These are phyloP conservation scores for Tillandsia fasciculata DNA, from an alignment of 176 grass and related monocot genomes.

Conservation along the genomic window DNA sequence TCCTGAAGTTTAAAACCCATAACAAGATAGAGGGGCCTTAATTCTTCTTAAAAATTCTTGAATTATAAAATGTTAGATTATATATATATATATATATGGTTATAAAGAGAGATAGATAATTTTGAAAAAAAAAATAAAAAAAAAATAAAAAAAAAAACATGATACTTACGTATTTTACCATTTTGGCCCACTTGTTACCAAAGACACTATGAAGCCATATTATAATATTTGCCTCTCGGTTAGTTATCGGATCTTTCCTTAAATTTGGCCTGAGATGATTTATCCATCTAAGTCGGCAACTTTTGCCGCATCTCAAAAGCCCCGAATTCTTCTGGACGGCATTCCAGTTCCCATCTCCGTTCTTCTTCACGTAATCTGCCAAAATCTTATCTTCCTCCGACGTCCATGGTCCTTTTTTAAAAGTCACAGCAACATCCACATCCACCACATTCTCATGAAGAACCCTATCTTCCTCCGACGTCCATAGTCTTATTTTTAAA, in stretches of 20 bases:
- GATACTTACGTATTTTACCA: slow-evolving; percentile 65
- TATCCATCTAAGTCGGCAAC: slow-evolving; percentile 83
- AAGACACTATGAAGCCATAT: slow-evolving; percentile 71
- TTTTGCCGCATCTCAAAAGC: slow-evolving; percentile 76
- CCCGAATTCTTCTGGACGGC: slow-evolving; percentile 85
- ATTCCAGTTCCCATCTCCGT: slow-evolving; percentile 94
- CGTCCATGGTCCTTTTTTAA: slow-evolving; percentile 94
- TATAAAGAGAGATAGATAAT: neutral
- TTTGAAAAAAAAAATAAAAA: too few species aligned
- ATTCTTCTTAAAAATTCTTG: too few species aligned
- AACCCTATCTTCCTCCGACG: slow-evolving; percentile 64
- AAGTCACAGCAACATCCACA: slow-evolving; percentile 12
- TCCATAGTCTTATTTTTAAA: slow-evolving; percentile 68
- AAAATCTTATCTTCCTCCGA: slow-evolving; percentile 70
- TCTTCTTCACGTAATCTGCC: slow-evolving; percentile 74
- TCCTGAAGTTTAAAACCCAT: too few species aligned
- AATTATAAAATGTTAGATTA: too few species aligned
- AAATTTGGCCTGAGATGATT: slow-evolving; percentile 85
- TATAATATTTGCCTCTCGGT: slow-evolving; percentile 67
- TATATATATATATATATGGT: too few species aligned
- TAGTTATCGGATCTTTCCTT: slow-evolving; percentile 72
- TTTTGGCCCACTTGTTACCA: slow-evolving; percentile 92
- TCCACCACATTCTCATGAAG: too few species aligned
- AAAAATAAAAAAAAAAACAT: neutral
- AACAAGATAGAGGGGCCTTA: too few species aligned